Conservation (phyloP, 306 rosid genomes). For the Sicyos edulis region DNA sequence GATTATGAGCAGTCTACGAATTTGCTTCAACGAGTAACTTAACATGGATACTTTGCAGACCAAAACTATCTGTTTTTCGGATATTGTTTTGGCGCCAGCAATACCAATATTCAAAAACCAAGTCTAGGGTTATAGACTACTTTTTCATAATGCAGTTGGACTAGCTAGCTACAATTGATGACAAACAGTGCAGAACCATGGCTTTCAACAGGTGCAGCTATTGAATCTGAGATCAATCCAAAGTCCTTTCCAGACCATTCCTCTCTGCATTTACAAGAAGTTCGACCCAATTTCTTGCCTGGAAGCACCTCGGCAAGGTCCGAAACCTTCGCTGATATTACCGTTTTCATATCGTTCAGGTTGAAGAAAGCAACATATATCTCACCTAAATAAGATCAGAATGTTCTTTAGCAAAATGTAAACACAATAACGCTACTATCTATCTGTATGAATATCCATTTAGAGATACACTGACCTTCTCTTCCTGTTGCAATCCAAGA, state of each 20-base stretch:
- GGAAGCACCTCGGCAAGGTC: slow-evolving; percentile 16
- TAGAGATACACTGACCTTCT: no score
- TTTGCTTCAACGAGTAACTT: slow-evolving; percentile 2
- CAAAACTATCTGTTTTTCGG: background rate
- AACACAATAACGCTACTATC: slow-evolving; percentile 1
- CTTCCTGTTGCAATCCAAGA: no score
- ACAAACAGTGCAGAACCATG: slow-evolving; percentile 21
- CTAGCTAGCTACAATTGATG: slow-evolving; percentile 4
- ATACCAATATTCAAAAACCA: background rate
- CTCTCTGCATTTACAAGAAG: slow-evolving; percentile 18
- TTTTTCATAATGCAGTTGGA: background rate
- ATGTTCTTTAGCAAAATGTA: background rate
- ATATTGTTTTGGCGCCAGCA: background rate
- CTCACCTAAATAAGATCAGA: slow-evolving; percentile 24
- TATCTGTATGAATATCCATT: slow-evolving; percentile 8
- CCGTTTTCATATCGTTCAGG: background rate
- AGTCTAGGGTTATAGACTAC: background rate
- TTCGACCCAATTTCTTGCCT: background rate
- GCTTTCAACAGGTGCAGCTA: background rate
- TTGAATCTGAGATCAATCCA: background rate
- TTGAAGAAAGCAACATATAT: slow-evolving; percentile 22
- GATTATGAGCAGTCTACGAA: background rate
- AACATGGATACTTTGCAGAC: background rate
- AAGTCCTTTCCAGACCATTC: slow-evolving; percentile 21
- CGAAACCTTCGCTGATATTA: slow-evolving; percentile 6